Conservation (phyloP, 148 eudicot species). For the Amaranthus cruentus region DNA sequence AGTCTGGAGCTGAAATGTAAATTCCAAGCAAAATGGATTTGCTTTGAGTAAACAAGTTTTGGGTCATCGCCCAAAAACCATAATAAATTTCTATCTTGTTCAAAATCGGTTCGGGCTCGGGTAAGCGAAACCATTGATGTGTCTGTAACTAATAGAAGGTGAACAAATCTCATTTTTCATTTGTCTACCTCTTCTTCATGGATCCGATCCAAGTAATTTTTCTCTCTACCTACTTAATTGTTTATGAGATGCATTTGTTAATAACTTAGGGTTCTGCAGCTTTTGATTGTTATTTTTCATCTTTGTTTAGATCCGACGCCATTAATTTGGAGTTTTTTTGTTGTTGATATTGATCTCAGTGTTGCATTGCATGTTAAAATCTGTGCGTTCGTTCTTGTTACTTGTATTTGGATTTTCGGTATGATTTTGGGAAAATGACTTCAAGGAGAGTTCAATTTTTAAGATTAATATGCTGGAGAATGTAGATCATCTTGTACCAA, state of each 20-base stretch:
- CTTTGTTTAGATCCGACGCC: background rate
- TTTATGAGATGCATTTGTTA: background rate
- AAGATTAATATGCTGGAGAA: no score
- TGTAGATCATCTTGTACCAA: background rate
- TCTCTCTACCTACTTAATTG: background rate
- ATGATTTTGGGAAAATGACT: no score
- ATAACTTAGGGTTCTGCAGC: background rate
- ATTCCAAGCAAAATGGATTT: no score
- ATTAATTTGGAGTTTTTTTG: background rate
- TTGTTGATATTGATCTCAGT: background rate
- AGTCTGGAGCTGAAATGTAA: no score
- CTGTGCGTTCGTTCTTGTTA: no score
- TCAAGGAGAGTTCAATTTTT: no score
- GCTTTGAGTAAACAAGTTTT: no score
- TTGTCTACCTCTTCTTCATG: constrained; percentile 19
- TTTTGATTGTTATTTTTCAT: background rate
- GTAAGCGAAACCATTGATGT: no score
- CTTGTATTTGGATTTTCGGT: no score
- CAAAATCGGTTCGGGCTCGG: no score
- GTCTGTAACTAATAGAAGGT: background rate
- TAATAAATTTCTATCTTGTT: no score
- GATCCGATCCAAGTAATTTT: constrained; percentile 35
- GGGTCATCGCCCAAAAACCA: no score
- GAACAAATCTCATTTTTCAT: background rate
- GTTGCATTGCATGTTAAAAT: background rate